These are phyloP conservation scores for Papiliotrema laurentii DNA, from an alignment of 1,284 basidiomycete genomes.

Conservation along the genomic window DNA sequence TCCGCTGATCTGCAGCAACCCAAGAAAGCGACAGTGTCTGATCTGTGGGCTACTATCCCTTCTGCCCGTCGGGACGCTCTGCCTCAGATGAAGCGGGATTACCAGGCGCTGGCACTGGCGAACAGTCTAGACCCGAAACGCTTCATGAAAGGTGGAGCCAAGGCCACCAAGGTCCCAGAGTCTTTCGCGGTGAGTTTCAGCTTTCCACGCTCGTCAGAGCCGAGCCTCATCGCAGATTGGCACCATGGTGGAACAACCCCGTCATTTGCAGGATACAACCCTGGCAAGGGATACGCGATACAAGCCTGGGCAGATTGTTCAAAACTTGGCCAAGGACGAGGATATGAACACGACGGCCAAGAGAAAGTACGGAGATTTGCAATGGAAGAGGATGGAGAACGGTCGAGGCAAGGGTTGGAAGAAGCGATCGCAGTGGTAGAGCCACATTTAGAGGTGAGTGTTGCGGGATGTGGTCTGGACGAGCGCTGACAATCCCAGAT, in stretches of 20 bases:
- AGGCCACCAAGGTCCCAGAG: constrained; percentile 68
- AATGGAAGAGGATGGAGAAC: constrained; percentile 63
- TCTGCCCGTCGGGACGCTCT: constrained; percentile 73
- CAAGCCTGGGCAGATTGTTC: constrained; percentile 79
- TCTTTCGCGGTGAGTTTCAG: constrained; percentile 69
- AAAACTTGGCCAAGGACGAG: constrained; percentile 82
- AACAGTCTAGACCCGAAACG: constrained; percentile 94
- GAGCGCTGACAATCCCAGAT: background rate
- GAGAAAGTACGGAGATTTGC: constrained; percentile 85
- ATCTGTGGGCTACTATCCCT: constrained; percentile 88
- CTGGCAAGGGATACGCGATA: constrained; percentile 71
- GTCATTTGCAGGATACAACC: constrained; percentile 69
- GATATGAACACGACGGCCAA: constrained; percentile 84
- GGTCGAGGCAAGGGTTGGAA: constrained; percentile 69
- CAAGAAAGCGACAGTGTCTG: constrained; percentile 69
- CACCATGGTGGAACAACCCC: constrained; percentile 69
- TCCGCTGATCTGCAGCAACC: constrained; percentile 40
- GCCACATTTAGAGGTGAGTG: background rate
- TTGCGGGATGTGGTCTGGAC: background rate
- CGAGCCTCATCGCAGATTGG: constrained; percentile 61
- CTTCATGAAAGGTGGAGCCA: constrained; percentile 85
- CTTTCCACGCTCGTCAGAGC: background rate
- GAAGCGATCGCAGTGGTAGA: constrained; percentile 54
- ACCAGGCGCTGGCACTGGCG: constrained; percentile 83
- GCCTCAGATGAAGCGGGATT: constrained; percentile 80